Evolutionary conservation across 2,329 filamentous ascomycete species (phyloP), one percentile per base, ranked within the genome.

Genomic region (Cordyceps javanica): DNA sequence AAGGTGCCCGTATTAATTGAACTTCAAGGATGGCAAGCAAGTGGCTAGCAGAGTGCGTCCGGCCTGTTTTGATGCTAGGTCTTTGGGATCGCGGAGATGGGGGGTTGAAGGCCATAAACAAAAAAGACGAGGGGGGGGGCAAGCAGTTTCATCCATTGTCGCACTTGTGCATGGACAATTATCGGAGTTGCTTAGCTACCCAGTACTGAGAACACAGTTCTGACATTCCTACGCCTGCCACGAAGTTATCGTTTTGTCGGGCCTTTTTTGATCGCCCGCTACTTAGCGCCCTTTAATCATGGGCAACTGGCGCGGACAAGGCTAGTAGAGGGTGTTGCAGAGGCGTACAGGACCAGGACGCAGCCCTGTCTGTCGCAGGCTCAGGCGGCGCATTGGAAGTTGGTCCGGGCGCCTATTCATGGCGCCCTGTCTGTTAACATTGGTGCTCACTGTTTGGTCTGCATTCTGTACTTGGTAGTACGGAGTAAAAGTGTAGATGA

Each of bases 281-380:
- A n/a, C n/a, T n/a, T n/a, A 55, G 51, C 41, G 51, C 23, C 38
- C n/a, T 32, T 25, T 5, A 42, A 53, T 53, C 50, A 53, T 21
- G 6, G 30, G 13, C 32, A 30, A 36, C 32, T 44, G 51, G 26
- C 41, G 52, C 21, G 8, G 42, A 19, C 32, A 23, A 54, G 39
- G 51, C 39, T 45, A 54, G n/a, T 51, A 50, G 21, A 51, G 32
- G 30, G 23, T 23, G 32, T 39, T 39, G 32, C 32, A 48, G 26
- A 16, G 19, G 48, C 5, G 1, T 13, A 39, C 36, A 41, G 34
- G 46, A n/a, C n/a, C n/a, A n/a, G 46, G 28, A 23, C 14, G 9
- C 32, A 50, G 46, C 46, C 46, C 46, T 38, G 42, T 19, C 10
- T 28, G 45, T 6, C 30, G 25, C 46, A 50, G 46, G 46, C 30